Base-by-base conservation (phyloP, 371 early-diverging fungal genomes). In the Apophysomyces elegans region DNA sequence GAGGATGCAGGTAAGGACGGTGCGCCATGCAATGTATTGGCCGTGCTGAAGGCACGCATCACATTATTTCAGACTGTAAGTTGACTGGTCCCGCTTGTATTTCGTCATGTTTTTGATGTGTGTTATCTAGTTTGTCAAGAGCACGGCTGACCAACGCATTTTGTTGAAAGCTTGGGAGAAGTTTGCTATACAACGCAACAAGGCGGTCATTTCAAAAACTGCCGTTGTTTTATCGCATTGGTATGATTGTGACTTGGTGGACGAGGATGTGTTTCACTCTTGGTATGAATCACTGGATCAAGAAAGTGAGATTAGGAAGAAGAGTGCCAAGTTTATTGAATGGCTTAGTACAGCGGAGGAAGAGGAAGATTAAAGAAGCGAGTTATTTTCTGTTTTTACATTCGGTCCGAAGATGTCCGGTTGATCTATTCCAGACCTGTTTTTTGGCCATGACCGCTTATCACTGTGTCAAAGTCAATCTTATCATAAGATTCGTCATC, bases 321-420 rank as follows among this genome's bases (percentile, higher is more conserved):
- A 83, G 78, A 84, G 87, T 64, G 67, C 67, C 12, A 85, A 87
- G 60, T 89, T 91, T 67, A 78, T 90, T 58, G 83, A 84, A 64
- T 91, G 92, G 92, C 72, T 91, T 35, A 83, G 77, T 38, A 86
- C 86, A 18, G 90, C 90, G 6, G 89, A 90, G 67, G 89, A 88
- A 67, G 90, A 90, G 64, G 85, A 88, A 18, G 70, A 77, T 50
- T 67, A 74, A 46, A 63, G 69, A 32, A 62, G 67, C 50, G 45
- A 45, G 5, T 44, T 5, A 5, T 44, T 7, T 7, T 58, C 8
- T 58, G 13, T 58, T 39, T 36, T 18, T 18, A 35, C 13, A n/a
- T 58, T 58, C 54, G 54, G 54, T 50, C 54, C 54, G 54, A 50
- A 5, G 54, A 18, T 47, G 54, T 21, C 54, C 54, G 54, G n/a